phyloP scores from a whole-genome alignment of 176 grass and related monocot species.

The Lolium multiflorum region DNA sequence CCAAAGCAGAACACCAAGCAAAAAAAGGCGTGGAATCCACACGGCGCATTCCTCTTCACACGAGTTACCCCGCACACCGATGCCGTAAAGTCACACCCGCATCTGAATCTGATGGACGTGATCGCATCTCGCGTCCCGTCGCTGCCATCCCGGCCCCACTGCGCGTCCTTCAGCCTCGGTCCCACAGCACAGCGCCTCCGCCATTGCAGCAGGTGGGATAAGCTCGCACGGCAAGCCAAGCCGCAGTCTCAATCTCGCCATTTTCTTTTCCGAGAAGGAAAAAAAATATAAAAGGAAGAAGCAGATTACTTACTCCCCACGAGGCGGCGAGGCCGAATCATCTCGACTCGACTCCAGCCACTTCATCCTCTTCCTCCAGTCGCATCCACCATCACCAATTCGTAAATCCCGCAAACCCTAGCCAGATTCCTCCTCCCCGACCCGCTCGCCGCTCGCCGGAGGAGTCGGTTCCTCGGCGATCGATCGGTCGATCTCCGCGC shows the following conservation, averaged over 20 bases:
- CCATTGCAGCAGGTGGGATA: constrained; percentile 3
- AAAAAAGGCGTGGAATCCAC: no score
- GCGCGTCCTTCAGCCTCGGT: no score
- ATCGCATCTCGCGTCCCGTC: neutral
- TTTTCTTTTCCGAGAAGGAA: neutral
- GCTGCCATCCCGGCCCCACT: neutral
- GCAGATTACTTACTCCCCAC: neutral
- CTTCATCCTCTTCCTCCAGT: neutral
- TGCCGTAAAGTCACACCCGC: neutral
- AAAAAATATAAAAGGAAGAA: neutral
- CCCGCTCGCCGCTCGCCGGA: no score
- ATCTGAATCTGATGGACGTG: no score
- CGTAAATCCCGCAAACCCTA: no score
- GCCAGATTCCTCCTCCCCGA: no score
- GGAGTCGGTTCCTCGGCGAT: neutral
- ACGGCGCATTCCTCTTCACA: no score
- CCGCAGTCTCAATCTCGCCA: neutral
- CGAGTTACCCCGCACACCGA: neutral
- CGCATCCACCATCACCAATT: no score
- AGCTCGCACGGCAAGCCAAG: neutral
- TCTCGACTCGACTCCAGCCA: neutral
- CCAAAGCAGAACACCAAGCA: no score
- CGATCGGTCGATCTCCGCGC: neutral
- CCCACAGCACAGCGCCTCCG: neutral
- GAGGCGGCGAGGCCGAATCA: neutral